Conservation (phyloP, 805 yeast species). For the Saturnispora zaruensis region DNA sequence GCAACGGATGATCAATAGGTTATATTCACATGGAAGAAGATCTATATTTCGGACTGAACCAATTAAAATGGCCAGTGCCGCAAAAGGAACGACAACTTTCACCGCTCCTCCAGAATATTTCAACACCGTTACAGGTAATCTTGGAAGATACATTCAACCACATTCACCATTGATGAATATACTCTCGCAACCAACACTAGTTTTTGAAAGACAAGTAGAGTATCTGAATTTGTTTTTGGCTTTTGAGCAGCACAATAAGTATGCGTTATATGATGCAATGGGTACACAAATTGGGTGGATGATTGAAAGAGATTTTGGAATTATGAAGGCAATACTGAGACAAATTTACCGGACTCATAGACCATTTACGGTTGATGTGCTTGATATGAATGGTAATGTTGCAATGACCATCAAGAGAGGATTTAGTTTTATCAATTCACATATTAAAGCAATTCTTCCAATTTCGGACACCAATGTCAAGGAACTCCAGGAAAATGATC, state of each 20-base stretch:
- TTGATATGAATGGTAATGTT: constrained; percentile 53
- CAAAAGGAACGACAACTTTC: background rate
- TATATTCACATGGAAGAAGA: background rate
- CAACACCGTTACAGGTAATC: background rate
- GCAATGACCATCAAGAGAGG: constrained; percentile 68
- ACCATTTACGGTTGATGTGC: constrained; percentile 70
- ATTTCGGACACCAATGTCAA: constrained; percentile 30
- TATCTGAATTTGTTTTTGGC: constrained; percentile 81
- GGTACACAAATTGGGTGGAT: constrained; percentile 76
- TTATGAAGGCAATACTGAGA: constrained; percentile 61
- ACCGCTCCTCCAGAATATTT: background rate
- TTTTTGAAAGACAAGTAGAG: constrained; percentile 83
- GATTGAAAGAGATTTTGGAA: constrained; percentile 71
- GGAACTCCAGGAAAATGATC: background rate
- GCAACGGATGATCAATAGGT: constrained; percentile 9
- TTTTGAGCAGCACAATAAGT: constrained; percentile 83
- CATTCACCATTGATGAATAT: constrained; percentile 43
- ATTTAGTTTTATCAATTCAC: constrained; percentile 83
- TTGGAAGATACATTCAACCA: background rate
- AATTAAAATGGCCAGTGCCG: background rate
- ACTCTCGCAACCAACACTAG: constrained; percentile 71
- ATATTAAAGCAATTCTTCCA: constrained; percentile 66
- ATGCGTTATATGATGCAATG: constrained; percentile 58
- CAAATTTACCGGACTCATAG: constrained; percentile 81
- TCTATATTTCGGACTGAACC: background rate